Conservation (phyloP, 352 stramenopile genomes). For the Globisporangium takayamanum region DNA sequence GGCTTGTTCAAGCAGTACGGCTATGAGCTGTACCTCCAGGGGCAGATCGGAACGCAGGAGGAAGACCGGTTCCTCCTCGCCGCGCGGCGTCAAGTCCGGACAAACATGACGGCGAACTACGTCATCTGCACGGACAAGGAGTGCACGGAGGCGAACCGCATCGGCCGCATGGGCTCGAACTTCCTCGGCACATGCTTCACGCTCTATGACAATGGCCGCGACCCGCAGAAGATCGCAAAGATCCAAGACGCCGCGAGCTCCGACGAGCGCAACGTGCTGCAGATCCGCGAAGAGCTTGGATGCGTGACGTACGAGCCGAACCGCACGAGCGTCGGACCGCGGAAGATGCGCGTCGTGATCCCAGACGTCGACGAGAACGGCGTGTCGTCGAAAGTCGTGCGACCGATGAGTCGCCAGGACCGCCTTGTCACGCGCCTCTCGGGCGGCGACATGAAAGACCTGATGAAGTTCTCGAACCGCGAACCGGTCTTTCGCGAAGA, state of each 20-base stretch:
- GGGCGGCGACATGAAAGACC: conserved; percentile 65
- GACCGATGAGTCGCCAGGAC: conserved; percentile 80
- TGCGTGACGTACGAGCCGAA: conserved; percentile 86
- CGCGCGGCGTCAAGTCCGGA: conserved; percentile 75
- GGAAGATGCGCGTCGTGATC: conserved; percentile 84
- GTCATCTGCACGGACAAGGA: conserved; percentile 81
- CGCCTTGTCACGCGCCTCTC: conserved; percentile 70
- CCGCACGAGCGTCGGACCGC: conserved; percentile 74
- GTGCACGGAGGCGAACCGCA: conserved; percentile 58
- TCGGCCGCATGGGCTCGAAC: conserved; percentile 86
- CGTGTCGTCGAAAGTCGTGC: conserved; percentile 72
- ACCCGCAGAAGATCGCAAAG: conserved; percentile 85
- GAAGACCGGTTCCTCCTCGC: conserved; percentile 75
- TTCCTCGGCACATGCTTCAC: conserved; percentile 85
- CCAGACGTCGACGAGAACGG: conserved; percentile 79
- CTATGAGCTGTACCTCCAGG: conserved; percentile 81
- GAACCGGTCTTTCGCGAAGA: conserved; percentile 84
- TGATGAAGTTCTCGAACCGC: conserved; percentile 86
- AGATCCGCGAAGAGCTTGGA: conserved; percentile 82
- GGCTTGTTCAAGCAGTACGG: conserved; percentile 86
- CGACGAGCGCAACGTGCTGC: conserved; percentile 77
- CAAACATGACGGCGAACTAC: conserved; percentile 87
- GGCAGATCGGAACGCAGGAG: conserved; percentile 78
- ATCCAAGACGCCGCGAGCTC: conserved; percentile 78
- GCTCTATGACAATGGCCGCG: conserved; percentile 83